Conservation (phyloP, 345 rosid species). For the Conringia planisiliqua region DNA sequence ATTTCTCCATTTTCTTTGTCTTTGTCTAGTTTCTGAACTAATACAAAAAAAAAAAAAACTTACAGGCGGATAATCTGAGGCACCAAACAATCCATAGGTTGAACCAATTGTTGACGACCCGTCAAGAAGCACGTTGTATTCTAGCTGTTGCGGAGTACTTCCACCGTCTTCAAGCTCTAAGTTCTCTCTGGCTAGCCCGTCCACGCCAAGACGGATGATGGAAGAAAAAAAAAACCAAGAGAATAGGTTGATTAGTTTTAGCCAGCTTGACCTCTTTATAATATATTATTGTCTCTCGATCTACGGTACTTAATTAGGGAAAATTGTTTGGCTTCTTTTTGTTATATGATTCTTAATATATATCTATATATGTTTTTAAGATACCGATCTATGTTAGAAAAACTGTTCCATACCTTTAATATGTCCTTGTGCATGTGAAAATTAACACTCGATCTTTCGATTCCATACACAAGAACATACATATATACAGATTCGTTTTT, state of each 20-base stretch:
- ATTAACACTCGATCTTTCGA: not conserved
- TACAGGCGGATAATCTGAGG: conserved; percentile 97
- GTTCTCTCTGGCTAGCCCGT: conserved; percentile 93
- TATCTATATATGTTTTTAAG: not conserved
- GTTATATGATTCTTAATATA: conserved; percentile 14
- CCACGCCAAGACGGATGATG: conserved; percentile 67
- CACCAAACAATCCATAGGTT: conserved; percentile 78
- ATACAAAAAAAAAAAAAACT: conserved; percentile 13
- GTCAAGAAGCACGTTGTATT: conserved; percentile 84
- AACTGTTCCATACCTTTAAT: conserved; percentile 8
- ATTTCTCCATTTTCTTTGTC: not conserved
- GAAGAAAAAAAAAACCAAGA: not conserved
- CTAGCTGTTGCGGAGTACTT: conserved; percentile 81
- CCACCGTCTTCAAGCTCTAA: conserved; percentile 90
- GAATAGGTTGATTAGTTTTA: conserved; percentile 36
- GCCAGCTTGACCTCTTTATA: conserved; percentile 32
- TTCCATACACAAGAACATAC: not conserved
- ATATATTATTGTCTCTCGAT: conserved; percentile 1
- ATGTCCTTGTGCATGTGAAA: not conserved
- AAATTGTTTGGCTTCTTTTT: conserved; percentile 25
- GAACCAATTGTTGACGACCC: conserved; percentile 67
- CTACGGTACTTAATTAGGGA: conserved; percentile 6
- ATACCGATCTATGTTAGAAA: conserved; percentile 9
- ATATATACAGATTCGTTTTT: not conserved
- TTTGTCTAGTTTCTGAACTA: not conserved